Conservation (phyloP, 306 rosid species). For the Trichosanthes cucumerina region DNA sequence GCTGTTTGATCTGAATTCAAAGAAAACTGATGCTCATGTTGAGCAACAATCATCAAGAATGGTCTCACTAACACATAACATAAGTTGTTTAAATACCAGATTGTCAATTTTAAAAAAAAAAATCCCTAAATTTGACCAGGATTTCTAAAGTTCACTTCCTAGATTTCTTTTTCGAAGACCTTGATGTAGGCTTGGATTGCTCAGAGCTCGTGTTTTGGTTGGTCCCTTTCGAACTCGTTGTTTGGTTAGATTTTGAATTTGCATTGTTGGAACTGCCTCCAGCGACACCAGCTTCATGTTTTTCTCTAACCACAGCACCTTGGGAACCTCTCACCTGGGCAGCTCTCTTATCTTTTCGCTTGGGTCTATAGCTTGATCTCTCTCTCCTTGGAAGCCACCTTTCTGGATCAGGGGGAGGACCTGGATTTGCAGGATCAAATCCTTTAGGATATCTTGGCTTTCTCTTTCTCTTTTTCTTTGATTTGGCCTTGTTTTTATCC, state of each 20-base stretch:
- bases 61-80: slow-evolving; percentile 14
- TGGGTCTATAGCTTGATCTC: slow-evolving; percentile 88
- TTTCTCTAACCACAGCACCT: slow-evolving; percentile 82
- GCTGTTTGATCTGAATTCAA: slow-evolving; percentile 9
- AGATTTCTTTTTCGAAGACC: slow-evolving; percentile 72
- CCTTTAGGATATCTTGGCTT: slow-evolving; percentile 97
- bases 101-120: too few species aligned
- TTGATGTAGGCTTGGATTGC: slow-evolving; percentile 50
- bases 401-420: slow-evolving; percentile 97
- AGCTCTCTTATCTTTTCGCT: slow-evolving; percentile 94
- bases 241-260: slow-evolving; percentile 55
- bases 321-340: slow-evolving; percentile 98
- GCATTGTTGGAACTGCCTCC: slow-evolving; percentile 37
- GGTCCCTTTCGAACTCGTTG: slow-evolving; percentile 41
- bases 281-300: slow-evolving; percentile 45
- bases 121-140: neutral
- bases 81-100: slow-evolving; percentile 10
- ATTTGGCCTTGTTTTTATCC: slow-evolving; percentile 67
- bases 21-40: slow-evolving; percentile 8
- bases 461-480: slow-evolving; percentile 93
- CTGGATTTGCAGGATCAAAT: slow-evolving; percentile 88
- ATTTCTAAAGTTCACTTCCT: slow-evolving; percentile 35
- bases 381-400: slow-evolving; percentile 99
- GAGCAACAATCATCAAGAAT: slow-evolving; percentile 11
- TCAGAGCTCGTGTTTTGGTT: slow-evolving; percentile 41